Base-by-base conservation (phyloP, 2,329 filamentous ascomycete species). In the Fusarium incarnatum region DNA sequence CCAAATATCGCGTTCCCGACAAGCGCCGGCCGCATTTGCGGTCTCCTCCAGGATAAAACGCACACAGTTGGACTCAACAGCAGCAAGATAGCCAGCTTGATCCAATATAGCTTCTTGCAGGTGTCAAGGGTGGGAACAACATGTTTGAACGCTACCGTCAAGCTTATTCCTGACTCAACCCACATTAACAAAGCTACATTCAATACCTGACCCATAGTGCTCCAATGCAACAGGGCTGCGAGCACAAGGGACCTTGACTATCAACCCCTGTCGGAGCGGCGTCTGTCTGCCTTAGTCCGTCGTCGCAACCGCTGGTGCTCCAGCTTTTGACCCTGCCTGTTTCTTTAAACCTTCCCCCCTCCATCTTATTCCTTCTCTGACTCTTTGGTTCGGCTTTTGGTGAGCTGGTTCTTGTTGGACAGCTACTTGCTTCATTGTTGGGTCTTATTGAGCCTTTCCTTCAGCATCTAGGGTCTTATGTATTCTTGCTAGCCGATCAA, bases 271-370 rank as follows among this genome's bases (percentile, higher is more conserved):
- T 72, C 70, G 48, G 34, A 60, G 52, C 44, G 64, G 70, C 70
- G 70, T 70, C 71, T 61, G 70, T 63, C 70, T 75, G 70, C 70
- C 72, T 72, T 55, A 72, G 67, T 66, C 70, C 59, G 53, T 72
- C 63, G 70, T 70, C 72, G 68, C 72, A 73, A 65, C 66, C 72
- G 68, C 74, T 67, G 63, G 54, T 75, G 64, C 64, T 74, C 71
- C 70, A 67, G 61, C 68, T 72, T 65, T 60, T 58, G 68, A 58
- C 64, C 72, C 53, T 65, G 57, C 49, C 71, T 70, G 52, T 52
- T 72, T 74, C 78, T 78, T 76, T 78, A 76, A 77, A 75, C 74
- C 75, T 72, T 71, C 72, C 73, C 72, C 74, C 76, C 77, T 75
- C 78, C 76, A 73, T 71, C 69, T 65, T 68, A 46, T 27, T 49